Percentiles rank a stretch among this genome's conserved stretches.
phyloP scores from a whole-genome alignment of 179 eudicot genomes.

The Beta macrorhiza region DNA sequence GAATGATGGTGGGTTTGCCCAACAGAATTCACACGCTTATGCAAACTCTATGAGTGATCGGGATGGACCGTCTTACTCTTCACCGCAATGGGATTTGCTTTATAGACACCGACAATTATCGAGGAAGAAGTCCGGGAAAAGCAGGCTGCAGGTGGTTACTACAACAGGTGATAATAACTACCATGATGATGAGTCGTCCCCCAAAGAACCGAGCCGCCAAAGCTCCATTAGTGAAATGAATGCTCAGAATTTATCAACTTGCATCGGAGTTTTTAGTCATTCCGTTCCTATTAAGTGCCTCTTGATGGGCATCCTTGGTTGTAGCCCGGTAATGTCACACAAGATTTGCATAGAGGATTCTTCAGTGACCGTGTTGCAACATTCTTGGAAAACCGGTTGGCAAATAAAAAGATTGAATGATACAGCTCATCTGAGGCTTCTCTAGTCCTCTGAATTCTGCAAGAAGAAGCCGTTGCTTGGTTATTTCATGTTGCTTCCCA shows the following conservation, averaged over 20 bases:
- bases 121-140: slow-evolving; percentile 87
- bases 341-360: slow-evolving; percentile 63
- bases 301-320: slow-evolving; percentile 80
- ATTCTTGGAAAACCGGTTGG: slow-evolving; percentile 91
- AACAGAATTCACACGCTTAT: slow-evolving; percentile 36
- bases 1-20: slow-evolving; percentile 51
- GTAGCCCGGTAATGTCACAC: slow-evolving; percentile 61
- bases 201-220: slow-evolving; percentile 55
- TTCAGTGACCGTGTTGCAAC: slow-evolving; percentile 78
- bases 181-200: slow-evolving; percentile 90
- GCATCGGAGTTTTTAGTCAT: slow-evolving; percentile 83
- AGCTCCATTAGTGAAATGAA: slow-evolving; percentile 39
- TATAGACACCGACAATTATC: slow-evolving; percentile 59
- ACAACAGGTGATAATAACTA: slow-evolving; percentile 68
- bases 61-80: slow-evolving; percentile 50
- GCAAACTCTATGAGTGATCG: slow-evolving; percentile 43
- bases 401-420: slow-evolving; percentile 92
- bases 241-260: slow-evolving; percentile 41
- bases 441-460: slow-evolving; percentile 31
- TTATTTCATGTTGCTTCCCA: slow-evolving; percentile 6
- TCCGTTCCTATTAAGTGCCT: slow-evolving; percentile 82
- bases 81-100: slow-evolving; percentile 68
- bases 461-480: neutral
- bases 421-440: slow-evolving; percentile 85
- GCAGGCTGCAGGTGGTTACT: slow-evolving; percentile 88